Evolutionary conservation across 1,284 basidiomycete genomes (phyloP), one percentile per base, ranked within the genome.

Genomic region (Waitea zeae): DNA sequence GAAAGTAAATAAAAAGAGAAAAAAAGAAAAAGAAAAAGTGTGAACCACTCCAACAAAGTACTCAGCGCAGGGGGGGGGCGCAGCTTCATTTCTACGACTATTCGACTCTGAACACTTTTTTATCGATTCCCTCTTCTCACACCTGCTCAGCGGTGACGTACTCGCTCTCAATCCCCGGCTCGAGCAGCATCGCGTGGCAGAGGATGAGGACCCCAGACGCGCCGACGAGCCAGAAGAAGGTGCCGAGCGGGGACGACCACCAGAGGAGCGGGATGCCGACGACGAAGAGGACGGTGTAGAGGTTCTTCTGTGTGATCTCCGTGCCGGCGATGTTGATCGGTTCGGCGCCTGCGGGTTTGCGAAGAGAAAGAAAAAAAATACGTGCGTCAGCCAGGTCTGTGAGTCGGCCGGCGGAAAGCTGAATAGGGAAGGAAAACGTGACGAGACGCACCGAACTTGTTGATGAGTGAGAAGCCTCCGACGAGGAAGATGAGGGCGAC

Each of bases 381-480:
- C n/a, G 30, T 12, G 27, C 22, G 24, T 26, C n/a, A n/a, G n/a
- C n/a, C n/a, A n/a, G n/a, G n/a, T n/a, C n/a, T n/a, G n/a, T n/a
- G n/a, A n/a, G 34, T 20, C 15, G 31, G 34, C 5, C 31, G 34
- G 11, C 19, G 19, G 26, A 13, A 24, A 31, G n/a, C n/a, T n/a
- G n/a, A n/a, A n/a, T n/a, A n/a, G n/a, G 36, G 19, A 40, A 18
- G 37, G 30, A n/a, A 60, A 82, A 49, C 42, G n/a, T n/a, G n/a
- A n/a, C n/a, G n/a, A n/a, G n/a, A n/a, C n/a, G n/a, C n/a, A 90
- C 87, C 88, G 45, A 83, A 96, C 49, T 67, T 76, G 59, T 89
- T 92, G 61, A 97, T 93, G 30, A 72, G 71, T 20, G 74, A 57
- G 59, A 96, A 97, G 2, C 93, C 93, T 32, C 87, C 86, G 42